phyloP scores from a whole-genome alignment of 768 basidiomycete genomes.

The Psilocybe tampanensis region DNA sequence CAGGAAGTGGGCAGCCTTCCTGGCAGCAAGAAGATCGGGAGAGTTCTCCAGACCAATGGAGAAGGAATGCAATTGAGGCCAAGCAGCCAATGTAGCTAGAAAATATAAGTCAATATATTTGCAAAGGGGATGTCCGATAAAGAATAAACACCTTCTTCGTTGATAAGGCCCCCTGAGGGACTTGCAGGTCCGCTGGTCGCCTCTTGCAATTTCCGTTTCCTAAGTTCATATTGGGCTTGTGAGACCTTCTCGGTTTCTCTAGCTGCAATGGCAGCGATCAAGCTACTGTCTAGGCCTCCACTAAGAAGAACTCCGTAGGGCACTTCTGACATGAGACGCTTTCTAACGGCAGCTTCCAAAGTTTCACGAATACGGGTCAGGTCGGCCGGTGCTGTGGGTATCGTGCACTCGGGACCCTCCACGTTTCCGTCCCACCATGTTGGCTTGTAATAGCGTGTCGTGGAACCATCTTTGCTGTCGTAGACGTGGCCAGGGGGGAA shows the following conservation, averaged over 20 bases:
- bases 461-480: constrained; percentile 80
- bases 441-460: constrained; percentile 85
- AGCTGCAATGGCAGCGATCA: constrained; percentile 94
- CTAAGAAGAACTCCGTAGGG: constrained; percentile 96
- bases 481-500: constrained; percentile 98
- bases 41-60: constrained; percentile 94
- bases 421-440: constrained; percentile 88
- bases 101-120: constrained; percentile 1
- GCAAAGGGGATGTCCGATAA: neutral
- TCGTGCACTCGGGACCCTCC: constrained; percentile 52
- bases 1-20: constrained; percentile 90
- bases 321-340: constrained; percentile 97
- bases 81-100: constrained; percentile 74
- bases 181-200: constrained; percentile 57
- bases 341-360: constrained; percentile 90
- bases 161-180: constrained; percentile 45
- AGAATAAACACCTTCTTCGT: constrained; percentile 53
- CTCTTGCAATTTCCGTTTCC: constrained; percentile 61
- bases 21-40: constrained; percentile 92
- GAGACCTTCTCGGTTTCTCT: constrained; percentile 94
- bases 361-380: constrained; percentile 73
- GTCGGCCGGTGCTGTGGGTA: constrained; percentile 66
- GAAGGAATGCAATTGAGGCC: constrained; percentile 98
- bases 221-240: constrained; percentile 72
- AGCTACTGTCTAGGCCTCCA: constrained; percentile 93